phyloP scores from a whole-genome alignment of 2,329 filamentous ascomycete genomes.

The Epichloe bromicola region DNA sequence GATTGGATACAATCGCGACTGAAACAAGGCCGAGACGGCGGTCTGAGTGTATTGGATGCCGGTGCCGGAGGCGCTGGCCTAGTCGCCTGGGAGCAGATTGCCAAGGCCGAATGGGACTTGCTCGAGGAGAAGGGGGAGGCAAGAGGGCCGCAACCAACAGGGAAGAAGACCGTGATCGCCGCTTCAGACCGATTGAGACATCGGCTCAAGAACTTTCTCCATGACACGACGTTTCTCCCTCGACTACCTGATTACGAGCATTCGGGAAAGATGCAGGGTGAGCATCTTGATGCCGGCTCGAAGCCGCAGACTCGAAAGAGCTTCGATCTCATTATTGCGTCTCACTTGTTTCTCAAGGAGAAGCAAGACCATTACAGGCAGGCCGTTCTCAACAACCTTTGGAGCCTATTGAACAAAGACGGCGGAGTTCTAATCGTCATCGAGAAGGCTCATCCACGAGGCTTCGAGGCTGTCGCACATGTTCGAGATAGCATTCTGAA shows the following conservation, averaged over 20 bases:
- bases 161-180: constrained; percentile 69
- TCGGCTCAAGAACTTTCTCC: constrained; percentile 61
- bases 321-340: constrained; percentile 83
- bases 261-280: constrained; percentile 43
- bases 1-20: constrained; percentile 57
- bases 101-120: constrained; percentile 69
- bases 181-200: constrained; percentile 63
- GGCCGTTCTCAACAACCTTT: constrained; percentile 73
- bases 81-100: constrained; percentile 63
- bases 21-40: constrained; percentile 38
- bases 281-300: constrained; percentile 44
- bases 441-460: constrained; percentile 82
- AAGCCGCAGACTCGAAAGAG: constrained; percentile 53
- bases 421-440: constrained; percentile 78
- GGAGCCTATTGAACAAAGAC: constrained; percentile 70
- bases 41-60: constrained; percentile 57
- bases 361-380: constrained; percentile 67
- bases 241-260: constrained; percentile 79
- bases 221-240: constrained; percentile 86
- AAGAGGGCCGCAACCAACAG: constrained; percentile 36
- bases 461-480: constrained; percentile 83
- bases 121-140: constrained; percentile 40
- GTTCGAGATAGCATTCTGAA: constrained; percentile 69
- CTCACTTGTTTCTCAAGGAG: constrained; percentile 66
- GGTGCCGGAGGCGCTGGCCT: constrained; percentile 62